Base-by-base conservation (phyloP, 257 asterid species). In the Nemophila menziesii region DNA sequence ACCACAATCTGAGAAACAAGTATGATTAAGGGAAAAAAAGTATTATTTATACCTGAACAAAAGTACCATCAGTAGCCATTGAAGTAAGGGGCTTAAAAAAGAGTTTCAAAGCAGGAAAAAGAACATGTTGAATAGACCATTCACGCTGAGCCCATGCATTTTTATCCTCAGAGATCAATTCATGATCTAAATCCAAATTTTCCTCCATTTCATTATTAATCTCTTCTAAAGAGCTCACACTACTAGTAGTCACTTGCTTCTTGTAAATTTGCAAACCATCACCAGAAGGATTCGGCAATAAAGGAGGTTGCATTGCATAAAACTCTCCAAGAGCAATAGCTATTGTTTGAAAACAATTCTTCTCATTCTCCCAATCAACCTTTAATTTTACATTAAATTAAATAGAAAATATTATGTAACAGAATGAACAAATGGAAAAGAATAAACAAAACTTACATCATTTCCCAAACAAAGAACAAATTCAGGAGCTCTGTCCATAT, bases 401-500 rank as follows among this genome's bases (percentile, higher is more conserved):
- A n/a, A n/a, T n/a, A n/a, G n/a, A n/a, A n/a, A n/a, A n/a, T n/a
- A n/a, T n/a, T n/a, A n/a, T 19, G 0, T 8, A 41, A 2, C 46
- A 41, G 15, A 12, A 4, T 8, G 24, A 41, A 16, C 45, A 20
- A 11, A 22, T 29, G 11, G 39, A 16, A 27, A 21, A 43, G 13
- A 48, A 17, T 11, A 16, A 29, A 44, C 17, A 56, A 48, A 58
- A 75, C 93, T 76, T 67, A 84, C 98, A 78, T 89, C 98, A 55
- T 89, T 89, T 39, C 98, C 98, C 85, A 89, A 66, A 64, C 85
- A 78, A 65, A 89, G 98, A 57, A 81, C 41, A 64, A 89, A 71
- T 55, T 89, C 98, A 22, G 98, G 98, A 45, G 81, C 78, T 54
- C 87, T 93, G 64, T 84, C 98, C 94, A 80, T 80, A 65, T 89